Evolutionary conservation across 2,329 filamentous ascomycete genomes (phyloP), one percentile per base, ranked within the genome.

Genomic region (Calonectria montana): DNA sequence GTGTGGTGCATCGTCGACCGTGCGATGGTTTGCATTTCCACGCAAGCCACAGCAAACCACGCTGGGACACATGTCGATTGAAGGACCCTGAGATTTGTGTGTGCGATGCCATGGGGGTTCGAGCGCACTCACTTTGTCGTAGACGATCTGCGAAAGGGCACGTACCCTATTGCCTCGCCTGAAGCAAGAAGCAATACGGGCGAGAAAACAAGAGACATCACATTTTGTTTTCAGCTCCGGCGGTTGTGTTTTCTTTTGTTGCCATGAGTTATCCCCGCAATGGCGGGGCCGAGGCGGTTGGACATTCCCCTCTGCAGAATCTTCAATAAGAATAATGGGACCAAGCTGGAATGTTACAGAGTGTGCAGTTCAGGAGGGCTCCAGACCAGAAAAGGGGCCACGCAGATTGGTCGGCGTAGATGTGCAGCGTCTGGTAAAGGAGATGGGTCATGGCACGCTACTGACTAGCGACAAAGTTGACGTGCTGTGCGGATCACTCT

Each of bases 381-480:
- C 48, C 41, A 61, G 69, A 45, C 59, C 48, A 15, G 65, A 65
- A 72, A 53, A 50, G 61, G 70, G 53, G 67, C 55, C 48, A 50
- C 55, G 70, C 50, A 69, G 47, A 70, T 70, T 39, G 47, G 47
- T 25, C 27, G 47, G 47, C 59, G 37, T 25, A 27, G 31, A 43
- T 16, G 59, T 12, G 47, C 35, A 65, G 27, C 21, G 9, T 57
- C 39, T 37, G 53, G 55, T 41, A 61, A 45, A 70, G 35, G 62
- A 61, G 53, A 45, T 23, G 57, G 39, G 57, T 18, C 25, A 18
- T 45, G 16, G 16, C 39, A 13, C 39, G 57, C 39, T 45, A 62
- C 23, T n/a, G 25, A 21, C 57, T 62, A 62, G 39, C 25, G 39
- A 62, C 57, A 62, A 25, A 62, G 57, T 62, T 62, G 57, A 62